Percentiles rank a stretch among this genome's conserved stretches.
These are phyloP conservation scores for Medicago ruthenica DNA, from an alignment of 306 rosid species.

Conservation along the genomic window DNA sequence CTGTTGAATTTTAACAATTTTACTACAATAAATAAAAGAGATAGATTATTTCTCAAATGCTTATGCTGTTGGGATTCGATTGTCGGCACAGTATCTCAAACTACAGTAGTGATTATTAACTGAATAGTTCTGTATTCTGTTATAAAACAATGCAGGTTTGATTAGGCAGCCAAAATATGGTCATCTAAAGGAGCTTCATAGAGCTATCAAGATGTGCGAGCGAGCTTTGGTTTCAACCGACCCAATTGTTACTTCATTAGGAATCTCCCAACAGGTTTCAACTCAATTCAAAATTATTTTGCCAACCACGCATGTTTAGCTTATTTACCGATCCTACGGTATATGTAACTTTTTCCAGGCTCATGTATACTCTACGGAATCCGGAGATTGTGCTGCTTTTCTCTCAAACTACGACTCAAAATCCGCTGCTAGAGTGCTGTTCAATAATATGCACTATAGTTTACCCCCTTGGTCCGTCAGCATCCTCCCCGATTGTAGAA, in stretches of 20 bases:
- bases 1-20: constrained; percentile 4
- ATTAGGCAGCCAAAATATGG: constrained; percentile 94
- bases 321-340: constrained; percentile 41
- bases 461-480: constrained; percentile 99
- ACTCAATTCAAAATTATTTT: constrained; percentile 4
- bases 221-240: constrained; percentile 84
- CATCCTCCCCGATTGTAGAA: constrained; percentile 95
- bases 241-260: constrained; percentile 83
- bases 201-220: constrained; percentile 85
- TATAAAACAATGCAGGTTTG: constrained; percentile 65
- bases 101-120: constrained; percentile 28
- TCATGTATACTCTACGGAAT: constrained; percentile 75
- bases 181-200: constrained; percentile 95
- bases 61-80: constrained; percentile 23
- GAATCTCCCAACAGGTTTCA: constrained; percentile 87
- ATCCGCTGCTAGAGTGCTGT: constrained; percentile 80
- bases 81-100: not conserved
- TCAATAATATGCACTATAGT: constrained; percentile 95
- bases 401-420: constrained; percentile 80
- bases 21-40: constrained; percentile 15
- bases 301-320: not conserved
- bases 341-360: constrained; percentile 62
- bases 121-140: constrained; percentile 25
- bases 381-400: constrained; percentile 94
- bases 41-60: constrained; percentile 4